Evolutionary conservation across 805 yeast genomes (phyloP), one percentile per base, ranked within the genome.

Genomic region (Lipomyces starkeyi): DNA sequence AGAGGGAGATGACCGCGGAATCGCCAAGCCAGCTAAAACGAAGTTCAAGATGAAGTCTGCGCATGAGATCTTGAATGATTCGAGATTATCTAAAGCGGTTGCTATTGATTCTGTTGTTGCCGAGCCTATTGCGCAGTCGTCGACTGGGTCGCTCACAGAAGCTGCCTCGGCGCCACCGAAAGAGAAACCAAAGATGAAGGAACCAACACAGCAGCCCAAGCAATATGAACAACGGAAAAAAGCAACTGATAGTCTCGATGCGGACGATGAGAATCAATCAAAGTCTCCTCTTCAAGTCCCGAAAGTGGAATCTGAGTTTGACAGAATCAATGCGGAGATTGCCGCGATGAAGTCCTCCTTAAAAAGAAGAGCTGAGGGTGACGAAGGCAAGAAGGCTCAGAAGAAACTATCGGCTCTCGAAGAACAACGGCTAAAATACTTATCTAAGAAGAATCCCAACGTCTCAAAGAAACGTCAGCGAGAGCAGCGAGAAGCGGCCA

Each of bases 401-500:
- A 70, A 55, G 55, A 69, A 67, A 34, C 32, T 52, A 22, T 66
- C 69, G 4, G 59, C 70, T 67, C 78, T 79, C 11, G 81, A 77
- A 40, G 80, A 74, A 32, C 79, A 80, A 64, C 66, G 73, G 7
- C 65, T 66, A 55, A 61, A 63, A 34, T 73, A 70, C 52, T 25
- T 64, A 55, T 17, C 35, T 9, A 17, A 56, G 52, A 52, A 56
- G 34, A 49, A 62, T 9, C 32, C 64, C 3, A 37, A 37, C n/a
- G 57, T 49, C 32, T 66, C 65, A 9, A 55, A 56, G 35, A 71
- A 65, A 43, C 49, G 55, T 52, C 52, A 52, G 27, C 53, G 55
- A 37, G 70, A 69, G 43, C 52, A 58, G 14, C 69, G 81, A 61
- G 81, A 80, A 58, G 59, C 58, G 14, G 74, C 75, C 35, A 79